phyloP scores from a whole-genome alignment of 768 basidiomycete genomes.

The Tylopilus felleus region DNA sequence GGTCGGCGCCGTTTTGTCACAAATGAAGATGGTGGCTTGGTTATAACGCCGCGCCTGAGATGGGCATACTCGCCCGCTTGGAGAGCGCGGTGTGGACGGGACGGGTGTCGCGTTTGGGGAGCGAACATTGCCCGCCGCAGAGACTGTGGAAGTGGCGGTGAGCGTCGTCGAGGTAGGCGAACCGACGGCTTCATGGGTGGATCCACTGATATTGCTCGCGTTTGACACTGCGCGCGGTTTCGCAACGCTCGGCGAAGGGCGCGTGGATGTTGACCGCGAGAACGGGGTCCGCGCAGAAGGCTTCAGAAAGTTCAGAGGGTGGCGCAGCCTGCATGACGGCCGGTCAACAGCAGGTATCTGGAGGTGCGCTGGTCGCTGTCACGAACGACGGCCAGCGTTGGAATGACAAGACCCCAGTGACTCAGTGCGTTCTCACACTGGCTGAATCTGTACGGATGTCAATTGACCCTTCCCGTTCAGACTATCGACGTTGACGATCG shows the following conservation, averaged over 20 bases:
- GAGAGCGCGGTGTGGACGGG: conserved; percentile 31
- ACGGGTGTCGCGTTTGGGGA: conserved; percentile 52
- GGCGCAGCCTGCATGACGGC: conserved; percentile 22
- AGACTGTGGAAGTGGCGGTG: conserved; percentile 25
- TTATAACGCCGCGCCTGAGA: conserved; percentile 36
- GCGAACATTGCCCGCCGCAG: conserved; percentile 28
- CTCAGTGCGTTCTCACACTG: too few species aligned
- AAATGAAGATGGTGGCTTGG: conserved; percentile 39
- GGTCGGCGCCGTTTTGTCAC: conserved; percentile 25
- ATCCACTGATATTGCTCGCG: conserved; percentile 46
- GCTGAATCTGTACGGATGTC: too few species aligned
- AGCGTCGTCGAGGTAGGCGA: conserved; percentile 27
- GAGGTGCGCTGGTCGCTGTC: too few species aligned
- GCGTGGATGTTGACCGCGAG: conserved; percentile 40
- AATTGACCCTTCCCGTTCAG: too few species aligned
- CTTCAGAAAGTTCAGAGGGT: conserved; percentile 56
- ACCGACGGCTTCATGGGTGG: conserved; percentile 39
- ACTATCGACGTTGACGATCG: too few species aligned
- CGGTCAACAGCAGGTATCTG: too few species aligned
- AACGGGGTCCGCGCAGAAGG: conserved; percentile 44
- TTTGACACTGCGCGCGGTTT: conserved; percentile 56
- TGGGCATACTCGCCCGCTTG: conserved; percentile 39
- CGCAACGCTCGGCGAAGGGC: conserved; percentile 41
- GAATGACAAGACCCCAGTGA: too few species aligned
- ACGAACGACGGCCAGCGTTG: too few species aligned